Evolutionary conservation across 768 basidiomycete genomes (phyloP), one percentile per base, ranked within the genome.

Genomic region (Asterophora lycoperdoides): DNA sequence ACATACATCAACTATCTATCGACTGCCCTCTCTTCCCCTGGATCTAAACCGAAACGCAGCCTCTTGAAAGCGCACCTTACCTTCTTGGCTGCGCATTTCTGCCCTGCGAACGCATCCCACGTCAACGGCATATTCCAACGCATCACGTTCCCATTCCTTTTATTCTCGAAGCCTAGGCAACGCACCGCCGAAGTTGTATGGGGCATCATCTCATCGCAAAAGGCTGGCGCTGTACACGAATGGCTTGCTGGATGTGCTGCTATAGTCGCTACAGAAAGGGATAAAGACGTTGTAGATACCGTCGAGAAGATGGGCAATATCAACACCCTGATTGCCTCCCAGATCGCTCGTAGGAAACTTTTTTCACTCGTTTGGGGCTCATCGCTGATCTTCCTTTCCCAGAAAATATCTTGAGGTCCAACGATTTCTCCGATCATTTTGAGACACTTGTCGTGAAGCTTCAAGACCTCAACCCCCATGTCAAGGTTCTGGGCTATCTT

Each of bases 91-190:
- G 61, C 68, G 0, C 70, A 78, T 29, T 74, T 88, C 49, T 68
- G 62, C 53, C 51, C 53, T 5, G 51, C 58, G 1, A 63, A 68
- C n/a, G 17, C 55, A 1, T 49, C 57, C 1, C 52, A 56, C 1
- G 48, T 60, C 52, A 68, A 64, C 19, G 62, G 67, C 23, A 62
- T 76, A 19, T 78, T 81, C 52, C 69, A 79, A 52, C 66, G 70
- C 28, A 60, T 84, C 1, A 64, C 94, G 46, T 87, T 91, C 60
- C 86, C 91, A 0, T 80, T 81, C 59, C 67, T 94, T 37, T 63
- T 94, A 13, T 84, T 80, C 56, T 84, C 88, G 6, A 90, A 86
- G 59, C 66, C 84, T 2, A 76, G 83, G 43, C 77, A 84, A 52
- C 83, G 80, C 60, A 85, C 79, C 0, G 74, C 81, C 0, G 74